Percentiles rank a stretch among this genome's conserved stretches.
Conservation (phyloP, 306 rosid species). For the Sphenostylis stenocarpa region DNA sequence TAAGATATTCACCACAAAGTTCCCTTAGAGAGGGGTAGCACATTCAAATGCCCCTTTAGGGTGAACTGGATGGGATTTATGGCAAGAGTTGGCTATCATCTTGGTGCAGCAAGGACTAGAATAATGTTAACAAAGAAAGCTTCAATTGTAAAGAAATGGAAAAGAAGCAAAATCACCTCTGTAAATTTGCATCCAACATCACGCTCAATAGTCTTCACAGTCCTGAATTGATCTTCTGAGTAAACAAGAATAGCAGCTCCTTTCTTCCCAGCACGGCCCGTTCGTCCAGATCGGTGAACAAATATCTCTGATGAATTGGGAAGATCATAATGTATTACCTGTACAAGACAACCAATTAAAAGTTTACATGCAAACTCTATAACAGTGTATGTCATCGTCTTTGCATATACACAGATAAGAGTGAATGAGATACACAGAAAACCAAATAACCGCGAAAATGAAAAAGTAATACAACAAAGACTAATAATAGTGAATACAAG, state of each 20-base stretch:
- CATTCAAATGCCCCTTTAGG: not conserved
- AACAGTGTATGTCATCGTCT: not conserved
- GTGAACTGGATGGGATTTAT: not conserved
- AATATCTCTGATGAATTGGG: constrained; percentile 93
- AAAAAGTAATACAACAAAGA: not conserved
- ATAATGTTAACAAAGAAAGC: constrained; percentile 8
- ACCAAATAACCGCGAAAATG: not conserved
- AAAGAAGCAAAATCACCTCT: constrained; percentile 58
- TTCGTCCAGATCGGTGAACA: constrained; percentile 97
- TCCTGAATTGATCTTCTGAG: constrained; percentile 61
- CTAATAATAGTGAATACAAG: not conserved
- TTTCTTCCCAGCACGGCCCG: constrained; percentile 98
- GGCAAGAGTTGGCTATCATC: not conserved
- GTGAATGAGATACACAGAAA: constrained; percentile 6
- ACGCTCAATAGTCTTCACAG: constrained; percentile 70
- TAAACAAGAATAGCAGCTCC: constrained; percentile 81
- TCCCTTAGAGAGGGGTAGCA: not conserved
- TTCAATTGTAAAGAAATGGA: not conserved
- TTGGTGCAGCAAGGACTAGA: not conserved
- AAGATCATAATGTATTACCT: constrained; percentile 97
- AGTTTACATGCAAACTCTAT: not conserved
- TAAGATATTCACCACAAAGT: not conserved
- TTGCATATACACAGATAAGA: not conserved
- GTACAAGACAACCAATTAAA: constrained; percentile 6
- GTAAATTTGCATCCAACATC: constrained; percentile 86